Conservation (phyloP, 176 grass and related monocot genomes). For the Leersia perrieri region DNA sequence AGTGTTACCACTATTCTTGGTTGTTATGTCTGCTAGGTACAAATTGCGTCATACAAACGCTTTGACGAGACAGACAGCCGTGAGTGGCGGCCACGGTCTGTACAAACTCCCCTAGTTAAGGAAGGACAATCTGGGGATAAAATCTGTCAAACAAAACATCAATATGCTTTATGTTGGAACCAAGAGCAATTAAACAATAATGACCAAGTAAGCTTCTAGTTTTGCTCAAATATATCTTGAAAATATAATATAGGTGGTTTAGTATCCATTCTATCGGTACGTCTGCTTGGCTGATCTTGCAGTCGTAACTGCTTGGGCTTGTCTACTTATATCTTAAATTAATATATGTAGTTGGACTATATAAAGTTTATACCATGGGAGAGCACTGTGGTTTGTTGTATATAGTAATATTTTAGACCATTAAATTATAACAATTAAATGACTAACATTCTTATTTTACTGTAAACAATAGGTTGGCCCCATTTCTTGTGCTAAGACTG, state of each 20-base stretch:
- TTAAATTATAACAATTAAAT: neutral
- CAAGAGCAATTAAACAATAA: slow-evolving; percentile 41
- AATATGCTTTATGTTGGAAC: slow-evolving; percentile 1
- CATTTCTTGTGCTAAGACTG: slow-evolving; percentile 44
- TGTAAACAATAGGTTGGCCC: slow-evolving; percentile 18
- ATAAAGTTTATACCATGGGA: neutral
- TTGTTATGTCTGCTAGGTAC: slow-evolving; percentile 25
- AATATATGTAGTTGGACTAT: neutral
- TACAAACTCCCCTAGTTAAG: slow-evolving; percentile 7
- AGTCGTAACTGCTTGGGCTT: neutral
- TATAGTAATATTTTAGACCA: neutral
- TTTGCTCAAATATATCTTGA: slow-evolving; percentile 20
- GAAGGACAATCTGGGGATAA: slow-evolving; percentile 49
- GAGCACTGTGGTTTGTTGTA: neutral
- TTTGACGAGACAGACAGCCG: slow-evolving; percentile 45
- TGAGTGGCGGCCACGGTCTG: slow-evolving; percentile 47
- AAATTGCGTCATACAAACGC: slow-evolving; percentile 37
- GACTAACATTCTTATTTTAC: neutral
- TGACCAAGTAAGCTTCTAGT: slow-evolving; percentile 21
- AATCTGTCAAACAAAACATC: slow-evolving; percentile 29
- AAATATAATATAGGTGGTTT: neutral
- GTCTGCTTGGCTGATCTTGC: neutral
- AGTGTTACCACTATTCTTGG: neutral
- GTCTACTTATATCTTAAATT: neutral
- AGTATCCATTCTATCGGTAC: slow-evolving; percentile 10